Base-by-base conservation (phyloP, 176 grass and related monocot genomes). In the Ensete glaucum region DNA sequence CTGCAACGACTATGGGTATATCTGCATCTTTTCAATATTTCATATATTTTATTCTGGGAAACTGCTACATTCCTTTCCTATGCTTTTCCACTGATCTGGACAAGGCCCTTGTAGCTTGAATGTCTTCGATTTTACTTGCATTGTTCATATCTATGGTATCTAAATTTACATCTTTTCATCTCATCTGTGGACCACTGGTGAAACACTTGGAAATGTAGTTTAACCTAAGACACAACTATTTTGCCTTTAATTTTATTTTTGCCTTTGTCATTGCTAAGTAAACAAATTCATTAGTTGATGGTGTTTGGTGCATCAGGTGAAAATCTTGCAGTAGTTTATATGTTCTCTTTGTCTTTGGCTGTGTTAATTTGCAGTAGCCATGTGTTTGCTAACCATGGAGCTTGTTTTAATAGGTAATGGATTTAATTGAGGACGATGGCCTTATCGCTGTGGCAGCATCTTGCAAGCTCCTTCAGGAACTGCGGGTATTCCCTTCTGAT, bases 401-500 rank as follows among this genome's bases (percentile, higher is more conserved):
- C 21, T 78, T 26, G 16, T 53, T 72, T 27, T 85, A 80, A 73
- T 64, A 92, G 90, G 87, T 92, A 70, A 85, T 87, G 87, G 87
- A 89, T 70, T 81, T 84, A 14, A 92, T 92, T 53, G 90, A 84
- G 53, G 90, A 89, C 71, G 50, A 52, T 54, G 90, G 90, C 58
- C 71, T 92, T 55, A 73, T 76, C 82, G 76, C 78, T 21, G 86
- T 92, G 72, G 90, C 86, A 75, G 75, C 84, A 62, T 84, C 84
- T 65, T 92, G 89, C 77, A 84, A 84, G 81, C 83, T 84, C 72
- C 79, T 92, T 59, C 84, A 86, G 77, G 90, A 92, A 78, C 65
- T 92, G 57, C 78, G 86, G 56, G 86, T 92, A 69, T 92, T 92
- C 64, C 90, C 90, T 71, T 89, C 84, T 71, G 73, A 84, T 76